Evolutionary conservation across 768 basidiomycete genomes (phyloP).

Genomic region (Russula sp.): DNA sequence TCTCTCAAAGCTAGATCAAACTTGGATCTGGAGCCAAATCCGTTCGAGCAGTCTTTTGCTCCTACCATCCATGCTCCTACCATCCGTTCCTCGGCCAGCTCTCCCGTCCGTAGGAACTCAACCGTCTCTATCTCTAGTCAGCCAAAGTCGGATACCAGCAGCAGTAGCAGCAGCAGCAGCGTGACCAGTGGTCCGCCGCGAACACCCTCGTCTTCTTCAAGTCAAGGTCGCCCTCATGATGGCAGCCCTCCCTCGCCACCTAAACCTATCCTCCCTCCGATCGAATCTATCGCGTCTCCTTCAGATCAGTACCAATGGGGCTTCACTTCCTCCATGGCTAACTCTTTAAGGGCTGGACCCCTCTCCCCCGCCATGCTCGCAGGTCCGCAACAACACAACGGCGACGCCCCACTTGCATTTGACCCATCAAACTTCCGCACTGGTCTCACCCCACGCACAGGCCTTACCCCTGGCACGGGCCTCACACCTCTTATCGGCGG

Average conservation of each 20-base stretch:
- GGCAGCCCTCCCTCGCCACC: slow-evolving; percentile 30
- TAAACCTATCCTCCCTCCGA: slow-evolving; percentile 74
- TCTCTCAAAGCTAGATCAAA: slow-evolving; percentile 41
- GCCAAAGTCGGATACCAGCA: slow-evolving; percentile 21
- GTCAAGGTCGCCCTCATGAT: slow-evolving; percentile 19
- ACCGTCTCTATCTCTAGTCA: slow-evolving; percentile 26
- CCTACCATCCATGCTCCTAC: slow-evolving; percentile 27
- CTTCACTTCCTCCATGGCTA: slow-evolving; percentile 48
- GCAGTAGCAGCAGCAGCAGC: slow-evolving; percentile 5
- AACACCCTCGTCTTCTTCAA: slow-evolving; percentile 20
- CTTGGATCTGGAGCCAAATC: slow-evolving; percentile 80
- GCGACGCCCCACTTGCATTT: slow-evolving; percentile 41
- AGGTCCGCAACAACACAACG: slow-evolving; percentile 56
- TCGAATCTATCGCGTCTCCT: slow-evolving; percentile 71
- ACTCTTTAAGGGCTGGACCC: slow-evolving; percentile 86
- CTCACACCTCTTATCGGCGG: slow-evolving; percentile 76
- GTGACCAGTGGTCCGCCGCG: slow-evolving; percentile 22
- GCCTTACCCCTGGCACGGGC: slow-evolving; percentile 80
- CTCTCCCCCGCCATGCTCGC: slow-evolving; percentile 95
- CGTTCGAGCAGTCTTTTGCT: slow-evolving; percentile 93
- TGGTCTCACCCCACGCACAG: slow-evolving; percentile 80
- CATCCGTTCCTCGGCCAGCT: slow-evolving; percentile 29
- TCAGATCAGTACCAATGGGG: slow-evolving; percentile 55
- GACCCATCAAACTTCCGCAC: slow-evolving; percentile 73
- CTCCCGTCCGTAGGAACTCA: slow-evolving; percentile 28